Evolutionary conservation across 805 yeast genomes (phyloP).

Genomic region (Kodamaea lidongshanica): DNA sequence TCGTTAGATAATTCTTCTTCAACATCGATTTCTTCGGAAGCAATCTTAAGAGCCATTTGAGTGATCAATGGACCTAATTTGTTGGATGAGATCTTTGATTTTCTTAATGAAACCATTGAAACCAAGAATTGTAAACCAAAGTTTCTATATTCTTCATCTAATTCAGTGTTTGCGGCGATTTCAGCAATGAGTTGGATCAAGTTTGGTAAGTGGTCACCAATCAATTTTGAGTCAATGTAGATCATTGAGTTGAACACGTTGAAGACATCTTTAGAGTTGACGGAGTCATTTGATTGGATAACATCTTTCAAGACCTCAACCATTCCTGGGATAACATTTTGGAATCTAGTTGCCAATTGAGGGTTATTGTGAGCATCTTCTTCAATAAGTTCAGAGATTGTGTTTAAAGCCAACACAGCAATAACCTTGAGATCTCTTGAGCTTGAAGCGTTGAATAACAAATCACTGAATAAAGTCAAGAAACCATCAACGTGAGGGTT

Average conservation of each 20-base stretch:
- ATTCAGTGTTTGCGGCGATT: slow-evolving; percentile 55
- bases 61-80: slow-evolving; percentile 82
- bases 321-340: slow-evolving; percentile 68
- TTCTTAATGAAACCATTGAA: slow-evolving; percentile 72
- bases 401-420: slow-evolving; percentile 74
- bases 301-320: slow-evolving; percentile 74
- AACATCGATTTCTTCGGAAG: slow-evolving; percentile 69
- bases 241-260: slow-evolving; percentile 78
- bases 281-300: slow-evolving; percentile 64
- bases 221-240: slow-evolving; percentile 66
- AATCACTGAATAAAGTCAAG: slow-evolving; percentile 60
- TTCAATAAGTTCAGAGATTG: slow-evolving; percentile 62
- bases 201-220: slow-evolving; percentile 67
- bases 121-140: slow-evolving; percentile 81
- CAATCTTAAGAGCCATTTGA: slow-evolving; percentile 64
- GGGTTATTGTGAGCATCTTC: slow-evolving; percentile 44
- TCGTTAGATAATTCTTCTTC: slow-evolving; percentile 73
- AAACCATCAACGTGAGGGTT: slow-evolving; percentile 57
- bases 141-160: slow-evolving; percentile 77
- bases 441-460: slow-evolving; percentile 50
- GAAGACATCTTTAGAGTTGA: slow-evolving; percentile 67
- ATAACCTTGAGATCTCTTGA: slow-evolving; percentile 75
- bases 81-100: slow-evolving; percentile 69
- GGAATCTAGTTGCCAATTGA: slow-evolving; percentile 48
- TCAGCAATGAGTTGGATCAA: slow-evolving; percentile 71